These are phyloP conservation scores for Globisporangium iwayamae DNA, from an alignment of 352 stramenopile species.

Conservation along the genomic window DNA sequence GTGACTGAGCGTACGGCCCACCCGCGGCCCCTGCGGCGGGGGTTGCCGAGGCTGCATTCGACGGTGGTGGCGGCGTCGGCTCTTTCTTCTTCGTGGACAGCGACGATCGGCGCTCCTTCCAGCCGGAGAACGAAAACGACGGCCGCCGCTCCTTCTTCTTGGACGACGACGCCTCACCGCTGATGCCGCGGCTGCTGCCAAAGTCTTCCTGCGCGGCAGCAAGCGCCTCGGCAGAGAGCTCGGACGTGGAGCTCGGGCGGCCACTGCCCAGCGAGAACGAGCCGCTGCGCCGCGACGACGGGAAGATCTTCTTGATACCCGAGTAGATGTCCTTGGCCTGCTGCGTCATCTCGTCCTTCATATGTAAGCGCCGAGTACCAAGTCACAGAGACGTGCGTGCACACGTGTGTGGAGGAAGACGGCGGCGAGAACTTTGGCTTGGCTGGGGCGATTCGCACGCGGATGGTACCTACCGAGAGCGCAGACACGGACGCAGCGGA, in stretches of 20 bases:
- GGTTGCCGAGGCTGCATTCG: not conserved
- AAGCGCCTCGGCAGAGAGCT: constrained; percentile 35
- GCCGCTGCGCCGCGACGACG: constrained; percentile 39
- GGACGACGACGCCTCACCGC: not conserved
- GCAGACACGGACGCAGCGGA: not conserved
- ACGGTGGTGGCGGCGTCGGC: constrained; percentile 1
- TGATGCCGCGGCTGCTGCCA: not conserved
- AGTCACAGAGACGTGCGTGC: not conserved
- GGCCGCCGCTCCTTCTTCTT: constrained; percentile 48
- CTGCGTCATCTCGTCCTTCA: constrained; percentile 46
- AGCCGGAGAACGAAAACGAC: constrained; percentile 52
- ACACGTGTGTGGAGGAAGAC: not conserved
- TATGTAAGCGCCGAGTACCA: not conserved
- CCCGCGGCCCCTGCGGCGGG: not conserved
- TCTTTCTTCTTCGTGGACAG: constrained; percentile 26
- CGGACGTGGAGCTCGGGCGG: constrained; percentile 16
- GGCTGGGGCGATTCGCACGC: not conserved
- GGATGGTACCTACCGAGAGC: not conserved
- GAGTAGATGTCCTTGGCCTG: constrained; percentile 78
- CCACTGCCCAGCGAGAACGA: constrained; percentile 43
- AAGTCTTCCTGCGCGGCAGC: constrained; percentile 21
- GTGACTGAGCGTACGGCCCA: not conserved
- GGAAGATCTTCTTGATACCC: constrained; percentile 80
- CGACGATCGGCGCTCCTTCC: constrained; percentile 37
- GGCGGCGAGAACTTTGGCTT: not conserved